phyloP scores from a whole-genome alignment of 129 eudicot genomes.

The Pittosporum tobira region DNA sequence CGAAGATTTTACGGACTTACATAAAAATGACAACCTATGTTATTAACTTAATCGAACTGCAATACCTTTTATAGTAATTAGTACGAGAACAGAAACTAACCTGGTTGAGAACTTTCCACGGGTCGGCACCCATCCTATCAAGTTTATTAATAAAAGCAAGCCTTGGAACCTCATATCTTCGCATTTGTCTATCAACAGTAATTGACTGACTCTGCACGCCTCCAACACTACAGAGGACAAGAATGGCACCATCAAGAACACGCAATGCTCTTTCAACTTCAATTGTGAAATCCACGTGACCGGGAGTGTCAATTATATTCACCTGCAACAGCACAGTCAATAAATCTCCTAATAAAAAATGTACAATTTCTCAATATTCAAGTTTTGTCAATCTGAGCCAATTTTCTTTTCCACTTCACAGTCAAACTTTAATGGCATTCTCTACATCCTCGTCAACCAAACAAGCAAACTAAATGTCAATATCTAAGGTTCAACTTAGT shows the following conservation, averaged over 20 bases:
- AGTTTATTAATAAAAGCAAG: slow-evolving; percentile 94
- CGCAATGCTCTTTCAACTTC: slow-evolving; percentile 99
- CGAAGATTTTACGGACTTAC: no score
- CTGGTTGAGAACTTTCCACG: slow-evolving; percentile 95
- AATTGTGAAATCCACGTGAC: slow-evolving; percentile 97
- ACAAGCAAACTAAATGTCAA: not conserved
- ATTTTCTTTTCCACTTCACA: no score
- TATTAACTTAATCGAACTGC: not conserved
- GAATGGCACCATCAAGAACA: slow-evolving; percentile 98
- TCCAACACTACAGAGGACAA: slow-evolving; percentile 97
- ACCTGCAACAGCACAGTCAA: slow-evolving; percentile 39
- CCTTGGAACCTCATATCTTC: slow-evolving; percentile 93
- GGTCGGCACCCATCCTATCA: slow-evolving; percentile 99
- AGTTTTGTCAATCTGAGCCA: no score
- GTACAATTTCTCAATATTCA: not conserved
- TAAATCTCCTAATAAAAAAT: slow-evolving; percentile 6
- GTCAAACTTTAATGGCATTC: no score
- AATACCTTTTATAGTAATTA: slow-evolving; percentile 6
- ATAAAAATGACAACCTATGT: no score
- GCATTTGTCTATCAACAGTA: slow-evolving; percentile 99
- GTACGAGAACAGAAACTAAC: no score
- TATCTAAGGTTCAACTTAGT: not conserved
- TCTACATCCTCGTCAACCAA: not conserved
- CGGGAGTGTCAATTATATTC: slow-evolving; percentile 94
- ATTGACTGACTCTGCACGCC: slow-evolving; percentile 99